A percentile compares a stretch with the other conserved stretches of the same genome.
phyloP scores from a whole-genome alignment of 345 rosid species.

The Leavenworthia alabamica region DNA sequence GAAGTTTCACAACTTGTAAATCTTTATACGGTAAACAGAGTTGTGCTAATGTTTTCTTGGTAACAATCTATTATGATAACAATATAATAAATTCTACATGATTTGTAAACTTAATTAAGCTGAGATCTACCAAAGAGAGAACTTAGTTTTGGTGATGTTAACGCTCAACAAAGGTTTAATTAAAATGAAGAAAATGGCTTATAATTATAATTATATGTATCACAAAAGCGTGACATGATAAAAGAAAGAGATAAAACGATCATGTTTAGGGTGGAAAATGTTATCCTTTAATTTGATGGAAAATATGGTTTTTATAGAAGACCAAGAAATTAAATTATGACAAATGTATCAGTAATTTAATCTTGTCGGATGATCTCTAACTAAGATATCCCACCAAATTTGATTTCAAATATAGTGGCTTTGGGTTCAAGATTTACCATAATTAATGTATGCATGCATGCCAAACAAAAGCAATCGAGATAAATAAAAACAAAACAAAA shows the following conservation, averaged over 20 bases:
- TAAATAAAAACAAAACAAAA: background rate
- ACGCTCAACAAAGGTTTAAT: background rate
- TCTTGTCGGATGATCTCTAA: constrained; percentile 29
- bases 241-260: constrained; percentile 17
- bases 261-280: constrained; percentile 19
- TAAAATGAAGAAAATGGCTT: background rate
- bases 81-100: background rate
- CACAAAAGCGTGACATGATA: constrained; percentile 14
- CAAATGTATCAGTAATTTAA: constrained; percentile 23
- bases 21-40: background rate
- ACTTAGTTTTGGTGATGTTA: background rate
- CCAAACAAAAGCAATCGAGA: constrained; percentile 29
- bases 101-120: background rate
- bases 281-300: background rate
- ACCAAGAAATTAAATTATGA: constrained; percentile 8
- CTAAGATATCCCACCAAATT: constrained; percentile 18
- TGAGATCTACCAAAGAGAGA: background rate
- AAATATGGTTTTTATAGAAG: constrained; percentile 1
- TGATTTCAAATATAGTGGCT: constrained; percentile 8
- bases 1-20: background rate
- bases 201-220: background rate
- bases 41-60: background rate
- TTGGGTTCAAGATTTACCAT: constrained; percentile 9
- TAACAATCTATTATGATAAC: background rate
- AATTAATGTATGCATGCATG: constrained; percentile 29